A percentile compares a stretch with the other conserved stretches of the same genome.
phyloP scores from a whole-genome alignment of 176 grass and related monocot species.

The Tillandsia fasciculata region DNA sequence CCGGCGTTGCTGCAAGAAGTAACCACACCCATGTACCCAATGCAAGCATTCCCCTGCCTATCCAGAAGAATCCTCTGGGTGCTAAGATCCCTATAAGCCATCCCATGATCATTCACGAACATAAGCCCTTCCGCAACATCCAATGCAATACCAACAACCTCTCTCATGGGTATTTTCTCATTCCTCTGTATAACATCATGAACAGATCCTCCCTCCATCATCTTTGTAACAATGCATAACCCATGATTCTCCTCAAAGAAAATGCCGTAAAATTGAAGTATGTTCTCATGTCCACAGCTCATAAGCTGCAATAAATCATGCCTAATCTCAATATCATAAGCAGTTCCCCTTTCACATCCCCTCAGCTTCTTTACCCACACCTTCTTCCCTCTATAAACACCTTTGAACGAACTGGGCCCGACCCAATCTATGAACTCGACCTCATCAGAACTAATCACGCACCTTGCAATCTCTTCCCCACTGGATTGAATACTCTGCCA shows the following conservation, averaged over 20 bases:
- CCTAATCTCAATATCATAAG: slow-evolving; percentile 82
- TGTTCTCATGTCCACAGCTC: slow-evolving; percentile 90
- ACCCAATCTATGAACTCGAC: slow-evolving; percentile 80
- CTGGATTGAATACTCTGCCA: slow-evolving; percentile 91
- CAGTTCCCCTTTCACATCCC: slow-evolving; percentile 82
- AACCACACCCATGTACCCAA: slow-evolving; percentile 91
- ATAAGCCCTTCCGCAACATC: slow-evolving; percentile 73
- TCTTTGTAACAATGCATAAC: slow-evolving; percentile 72
- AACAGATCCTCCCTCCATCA: slow-evolving; percentile 91
- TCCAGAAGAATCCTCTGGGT: slow-evolving; percentile 69
- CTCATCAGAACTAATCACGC: slow-evolving; percentile 75
- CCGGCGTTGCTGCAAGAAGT: slow-evolving; percentile 65
- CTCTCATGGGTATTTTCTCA: slow-evolving; percentile 53
- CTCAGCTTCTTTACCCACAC: slow-evolving; percentile 92
- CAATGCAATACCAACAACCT: slow-evolving; percentile 52
- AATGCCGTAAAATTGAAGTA: slow-evolving; percentile 86
- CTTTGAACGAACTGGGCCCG: slow-evolving; percentile 62
- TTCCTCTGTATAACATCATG: slow-evolving; percentile 69
- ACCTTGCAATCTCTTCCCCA: slow-evolving; percentile 69
- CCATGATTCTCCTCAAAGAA: slow-evolving; percentile 74
- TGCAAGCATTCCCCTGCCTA: slow-evolving; percentile 73
- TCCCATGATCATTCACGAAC: slow-evolving; percentile 83
- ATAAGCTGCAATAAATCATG: slow-evolving; percentile 90
- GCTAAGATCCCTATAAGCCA: slow-evolving; percentile 81
- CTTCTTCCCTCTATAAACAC: slow-evolving; percentile 54